Evolutionary conservation across 2,329 filamentous ascomycete species (phyloP).

Genomic region (Pezicula radicicola): DNA sequence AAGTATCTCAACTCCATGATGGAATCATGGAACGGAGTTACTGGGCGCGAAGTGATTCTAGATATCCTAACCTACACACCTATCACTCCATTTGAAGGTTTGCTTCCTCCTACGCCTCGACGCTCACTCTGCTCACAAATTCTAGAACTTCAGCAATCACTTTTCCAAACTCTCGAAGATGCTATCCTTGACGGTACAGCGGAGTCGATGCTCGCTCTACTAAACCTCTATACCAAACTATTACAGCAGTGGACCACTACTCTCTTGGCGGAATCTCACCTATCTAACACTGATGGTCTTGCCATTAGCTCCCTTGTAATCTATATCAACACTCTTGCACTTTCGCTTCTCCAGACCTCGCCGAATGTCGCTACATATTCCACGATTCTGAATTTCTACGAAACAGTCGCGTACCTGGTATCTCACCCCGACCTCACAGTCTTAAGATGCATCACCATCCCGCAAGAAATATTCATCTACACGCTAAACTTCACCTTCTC

Average conservation of each 20-base stretch:
- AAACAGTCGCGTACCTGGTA: conserved; percentile 55
- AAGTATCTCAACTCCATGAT: conserved; percentile 52
- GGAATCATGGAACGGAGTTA: conserved; percentile 58
- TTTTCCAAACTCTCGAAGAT: conserved; percentile 50
- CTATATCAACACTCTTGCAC: conserved; percentile 52
- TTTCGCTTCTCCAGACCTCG: conserved; percentile 57
- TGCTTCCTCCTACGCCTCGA: conserved; percentile 5
- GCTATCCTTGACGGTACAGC: conserved; percentile 42
- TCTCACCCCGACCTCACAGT: conserved; percentile 47
- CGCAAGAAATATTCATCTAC: conserved; percentile 66
- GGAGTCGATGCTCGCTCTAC: conserved; percentile 54
- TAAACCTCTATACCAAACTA: conserved; percentile 65
- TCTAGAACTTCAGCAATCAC: conserved; percentile 46
- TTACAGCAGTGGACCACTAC: conserved; percentile 56
- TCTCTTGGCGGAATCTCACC: conserved; percentile 37
- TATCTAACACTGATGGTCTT: conserved; percentile 1
- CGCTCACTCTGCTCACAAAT: conserved; percentile 1
- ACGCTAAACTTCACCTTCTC: conserved; percentile 65
- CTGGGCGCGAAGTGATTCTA: conserved; percentile 51
- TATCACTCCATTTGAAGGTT: conserved; percentile 54
- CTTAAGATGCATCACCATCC: conserved; percentile 64
- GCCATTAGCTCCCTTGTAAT: conserved; percentile 39
- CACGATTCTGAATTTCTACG: conserved; percentile 68
- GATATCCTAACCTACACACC: conserved; percentile 55
- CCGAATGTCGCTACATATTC: conserved; percentile 43